Percentiles rank a stretch among this genome's conserved stretches.
Conservation (phyloP, 2,329 filamentous ascomycete species). For the Whalleya microplaca region DNA sequence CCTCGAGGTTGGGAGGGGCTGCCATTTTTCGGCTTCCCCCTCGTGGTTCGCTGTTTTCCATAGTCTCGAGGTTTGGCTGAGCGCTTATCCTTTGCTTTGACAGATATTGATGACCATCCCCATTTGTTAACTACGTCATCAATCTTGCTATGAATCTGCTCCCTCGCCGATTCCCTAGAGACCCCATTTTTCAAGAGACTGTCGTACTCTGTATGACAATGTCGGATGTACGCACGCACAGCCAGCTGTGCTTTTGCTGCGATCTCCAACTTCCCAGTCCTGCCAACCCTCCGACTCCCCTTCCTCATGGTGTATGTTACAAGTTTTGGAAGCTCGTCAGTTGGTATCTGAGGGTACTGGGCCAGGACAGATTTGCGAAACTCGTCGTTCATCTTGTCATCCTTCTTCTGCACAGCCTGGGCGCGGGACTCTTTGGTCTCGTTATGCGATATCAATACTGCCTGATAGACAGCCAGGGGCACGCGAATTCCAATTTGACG, state of each 20-base stretch:
- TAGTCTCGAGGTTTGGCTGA: too few relatives aligned
- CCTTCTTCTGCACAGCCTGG: slow-evolving; percentile 38
- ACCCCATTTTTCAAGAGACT: slow-evolving; percentile 33
- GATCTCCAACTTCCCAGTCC: slow-evolving; percentile 44
- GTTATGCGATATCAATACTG: slow-evolving; percentile 28
- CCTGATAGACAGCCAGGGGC: slow-evolving; percentile 37
- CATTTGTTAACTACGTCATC: slow-evolving; percentile 13
- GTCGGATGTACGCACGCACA: slow-evolving; percentile 53
- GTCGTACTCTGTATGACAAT: slow-evolving; percentile 53
- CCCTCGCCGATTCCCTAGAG: slow-evolving; percentile 4
- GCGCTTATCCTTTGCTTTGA: too few relatives aligned
- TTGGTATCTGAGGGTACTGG: slow-evolving; percentile 47
- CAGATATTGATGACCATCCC: slow-evolving; percentile 7
- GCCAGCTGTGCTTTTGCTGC: slow-evolving; percentile 48
- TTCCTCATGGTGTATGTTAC: slow-evolving; percentile 49
- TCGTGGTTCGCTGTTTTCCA: too few relatives aligned
- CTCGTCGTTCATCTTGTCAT: slow-evolving; percentile 36
- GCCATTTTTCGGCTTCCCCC: too few relatives aligned
- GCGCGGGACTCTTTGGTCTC: slow-evolving; percentile 39
- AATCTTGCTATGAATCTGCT: not conserved
- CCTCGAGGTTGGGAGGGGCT: too few relatives aligned
- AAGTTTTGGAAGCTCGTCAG: slow-evolving; percentile 37
- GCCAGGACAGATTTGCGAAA: slow-evolving; percentile 41
- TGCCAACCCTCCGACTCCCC: slow-evolving; percentile 50
- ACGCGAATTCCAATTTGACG: slow-evolving; percentile 44